phyloP scores from a whole-genome alignment of 257 asterid genomes.

The Phtheirospermum japonicum region DNA sequence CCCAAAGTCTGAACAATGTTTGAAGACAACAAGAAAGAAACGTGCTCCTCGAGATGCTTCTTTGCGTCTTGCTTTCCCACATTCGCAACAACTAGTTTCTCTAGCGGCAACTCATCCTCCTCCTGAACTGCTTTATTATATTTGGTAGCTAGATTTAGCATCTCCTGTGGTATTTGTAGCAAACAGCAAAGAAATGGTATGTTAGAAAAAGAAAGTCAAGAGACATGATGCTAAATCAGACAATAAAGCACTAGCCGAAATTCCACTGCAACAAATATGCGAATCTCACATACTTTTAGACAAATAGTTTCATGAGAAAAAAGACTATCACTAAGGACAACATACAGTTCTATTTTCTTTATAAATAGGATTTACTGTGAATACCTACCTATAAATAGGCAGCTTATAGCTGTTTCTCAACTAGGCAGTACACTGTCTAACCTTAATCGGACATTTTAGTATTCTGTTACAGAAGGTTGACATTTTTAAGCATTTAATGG shows the following conservation, averaged over 20 bases:
- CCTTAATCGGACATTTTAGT: not conserved
- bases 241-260: not conserved
- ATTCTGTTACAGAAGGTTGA: not conserved
- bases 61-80: constrained; percentile 98
- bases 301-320: not conserved
- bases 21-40: constrained; percentile 92
- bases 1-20: constrained; percentile 89
- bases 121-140: constrained; percentile 97
- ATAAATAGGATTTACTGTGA: not conserved
- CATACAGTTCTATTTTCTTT: not conserved
- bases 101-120: constrained; percentile 93
- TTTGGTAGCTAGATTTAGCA: constrained; percentile 72
- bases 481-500: not conserved
- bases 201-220: constrained; percentile 14
- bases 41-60: constrained; percentile 96
- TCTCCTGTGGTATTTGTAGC: constrained; percentile 60
- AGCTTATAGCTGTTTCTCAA: not conserved
- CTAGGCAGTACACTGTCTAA: not conserved
- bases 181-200: not conserved
- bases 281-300: not conserved
- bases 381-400: not conserved
- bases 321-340: not conserved
- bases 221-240: not conserved
- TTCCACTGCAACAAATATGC: not conserved
- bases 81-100: constrained; percentile 84